Base-by-base conservation (phyloP, 345 rosid species). In the Anastatica hierochuntica region DNA sequence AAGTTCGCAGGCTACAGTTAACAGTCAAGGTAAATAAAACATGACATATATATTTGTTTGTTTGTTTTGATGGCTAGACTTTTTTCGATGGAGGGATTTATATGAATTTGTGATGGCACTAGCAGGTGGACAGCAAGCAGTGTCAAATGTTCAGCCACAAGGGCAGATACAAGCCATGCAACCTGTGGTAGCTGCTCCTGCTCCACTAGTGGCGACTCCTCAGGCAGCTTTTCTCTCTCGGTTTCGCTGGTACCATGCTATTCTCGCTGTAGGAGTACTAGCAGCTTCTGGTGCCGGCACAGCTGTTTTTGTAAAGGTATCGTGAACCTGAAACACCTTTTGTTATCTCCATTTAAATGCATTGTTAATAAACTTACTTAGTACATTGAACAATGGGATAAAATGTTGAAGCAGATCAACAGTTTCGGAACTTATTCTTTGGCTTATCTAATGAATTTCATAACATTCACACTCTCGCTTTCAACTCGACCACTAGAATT, bases 281-380 rank as follows among this genome's bases (percentile, higher is more conserved):
- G 95, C 97, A 13, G 86, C 71, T 39, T 85, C 97, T 38, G 88
- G 97, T 73, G 95, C 88, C 40, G 94, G 97, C 48, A 78, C 94
- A 19, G 90, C 77, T 62, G 63, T 92, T 38, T 63, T 85, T 44
- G 54, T 88, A 3, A 85, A 92, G 98, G 98, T 88, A 67, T 5
- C 0, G 0, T 46, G 6, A 15, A 49, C 36, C 13, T 58, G 10
- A 19, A 37, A 60, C 48, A 1, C 49, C 41, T 16, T n/a, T 35
- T 43, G 2, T 52, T 33, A 30, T 18, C 65, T 50, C 19, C 21
- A 10, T 46, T 39, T 54, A 1, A 21, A 26, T 31, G 46, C 33
- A 15, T 21, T n/a, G 41, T 46, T 6, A 2, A 7, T 27, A 4
- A 27, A 7, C 1, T 27, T 27, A 7, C 31, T 27, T 7, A 27